phyloP scores from a whole-genome alignment of 805 yeast genomes.

The Candida hispaniensis region DNA sequence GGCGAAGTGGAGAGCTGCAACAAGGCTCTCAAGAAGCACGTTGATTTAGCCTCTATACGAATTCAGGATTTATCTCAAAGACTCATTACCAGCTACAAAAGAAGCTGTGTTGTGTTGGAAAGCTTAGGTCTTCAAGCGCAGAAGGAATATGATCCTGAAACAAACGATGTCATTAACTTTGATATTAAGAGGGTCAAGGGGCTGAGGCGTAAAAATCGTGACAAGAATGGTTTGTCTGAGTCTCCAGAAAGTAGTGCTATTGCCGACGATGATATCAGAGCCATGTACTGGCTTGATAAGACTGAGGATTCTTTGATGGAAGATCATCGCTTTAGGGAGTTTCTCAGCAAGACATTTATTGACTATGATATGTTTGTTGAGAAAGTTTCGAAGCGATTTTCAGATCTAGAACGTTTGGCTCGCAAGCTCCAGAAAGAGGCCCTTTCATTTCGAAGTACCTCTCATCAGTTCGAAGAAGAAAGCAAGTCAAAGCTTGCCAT shows the following conservation, averaged over 20 bases:
- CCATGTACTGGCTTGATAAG: conserved; percentile 42
- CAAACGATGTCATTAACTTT: too few relatives aligned
- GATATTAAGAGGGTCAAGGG: conserved; percentile 44
- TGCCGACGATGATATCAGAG: conserved; percentile 15
- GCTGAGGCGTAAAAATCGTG: conserved; percentile 6
- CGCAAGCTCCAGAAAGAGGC: conserved; percentile 71
- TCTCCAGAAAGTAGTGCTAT: conserved; percentile 3
- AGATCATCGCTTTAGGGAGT: conserved; percentile 18
- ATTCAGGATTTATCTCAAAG: conserved; percentile 37
- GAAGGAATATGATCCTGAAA: too few relatives aligned
- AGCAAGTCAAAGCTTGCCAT: conserved; percentile 50
- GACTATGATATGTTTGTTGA: conserved; percentile 33
- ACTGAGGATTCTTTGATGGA: conserved; percentile 11
- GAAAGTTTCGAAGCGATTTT: conserved; percentile 61
- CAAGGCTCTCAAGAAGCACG: too few relatives aligned
- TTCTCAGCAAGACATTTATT: conserved; percentile 26
- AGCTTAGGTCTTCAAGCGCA: too few relatives aligned
- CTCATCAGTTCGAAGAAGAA: conserved; percentile 26
- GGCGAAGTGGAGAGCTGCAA: conserved; percentile 35
- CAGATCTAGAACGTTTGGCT: conserved; percentile 84
- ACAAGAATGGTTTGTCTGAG: conserved; percentile 3
- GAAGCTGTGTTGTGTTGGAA: conserved; percentile 66
- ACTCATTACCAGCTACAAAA: conserved; percentile 31
- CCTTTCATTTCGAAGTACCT: conserved; percentile 35
- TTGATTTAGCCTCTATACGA: conserved; percentile 66